Evolutionary conservation across 495 filamentous ascomycete genomes (phyloP).

Genomic region (Podospora fimiseda): DNA sequence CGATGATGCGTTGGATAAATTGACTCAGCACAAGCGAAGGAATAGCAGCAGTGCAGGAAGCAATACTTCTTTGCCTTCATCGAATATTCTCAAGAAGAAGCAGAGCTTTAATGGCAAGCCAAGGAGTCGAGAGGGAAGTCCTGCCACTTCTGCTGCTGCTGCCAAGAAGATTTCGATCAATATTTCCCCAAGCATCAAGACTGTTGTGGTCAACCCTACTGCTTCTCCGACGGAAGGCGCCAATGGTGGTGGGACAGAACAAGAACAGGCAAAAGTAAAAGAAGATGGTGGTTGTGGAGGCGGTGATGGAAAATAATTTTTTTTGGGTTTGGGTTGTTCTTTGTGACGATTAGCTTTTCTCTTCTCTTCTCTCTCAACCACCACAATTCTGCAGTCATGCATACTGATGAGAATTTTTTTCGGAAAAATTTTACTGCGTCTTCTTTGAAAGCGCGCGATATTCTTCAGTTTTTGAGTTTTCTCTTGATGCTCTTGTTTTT

Average conservation of each 20-base stretch:
- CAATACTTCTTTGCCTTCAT: conserved; percentile 15
- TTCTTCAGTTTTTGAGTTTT: no score
- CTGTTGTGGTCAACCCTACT: conserved; percentile 1
- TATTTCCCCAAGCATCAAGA: conserved; percentile 34
- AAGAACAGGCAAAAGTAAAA: background rate
- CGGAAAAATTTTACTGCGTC: no score
- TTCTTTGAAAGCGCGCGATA: no score
- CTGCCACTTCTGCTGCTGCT: conserved; percentile 8
- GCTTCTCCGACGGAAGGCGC: no score
- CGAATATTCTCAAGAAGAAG: conserved; percentile 25
- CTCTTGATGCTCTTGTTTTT: no score
- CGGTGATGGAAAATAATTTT: background rate
- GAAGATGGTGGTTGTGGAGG: background rate
- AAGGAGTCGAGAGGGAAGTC: conserved; percentile 13
- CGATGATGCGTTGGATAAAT: conserved; percentile 74
- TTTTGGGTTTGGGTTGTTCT: background rate
- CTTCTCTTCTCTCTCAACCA: no score
- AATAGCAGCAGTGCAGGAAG: conserved; percentile 39
- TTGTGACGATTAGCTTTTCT: background rate
- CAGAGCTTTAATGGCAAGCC: conserved; percentile 4
- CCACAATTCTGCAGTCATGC: no score
- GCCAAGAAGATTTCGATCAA: conserved; percentile 43
- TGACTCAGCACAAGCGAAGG: conserved; percentile 62
- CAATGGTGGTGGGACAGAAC: background rate
- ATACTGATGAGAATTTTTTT: no score